A percentile compares a stretch with the other conserved stretches of the same genome.
These are phyloP conservation scores for Pythium dissotocum DNA, from an alignment of 352 stramenopile species.

Conservation along the genomic window DNA sequence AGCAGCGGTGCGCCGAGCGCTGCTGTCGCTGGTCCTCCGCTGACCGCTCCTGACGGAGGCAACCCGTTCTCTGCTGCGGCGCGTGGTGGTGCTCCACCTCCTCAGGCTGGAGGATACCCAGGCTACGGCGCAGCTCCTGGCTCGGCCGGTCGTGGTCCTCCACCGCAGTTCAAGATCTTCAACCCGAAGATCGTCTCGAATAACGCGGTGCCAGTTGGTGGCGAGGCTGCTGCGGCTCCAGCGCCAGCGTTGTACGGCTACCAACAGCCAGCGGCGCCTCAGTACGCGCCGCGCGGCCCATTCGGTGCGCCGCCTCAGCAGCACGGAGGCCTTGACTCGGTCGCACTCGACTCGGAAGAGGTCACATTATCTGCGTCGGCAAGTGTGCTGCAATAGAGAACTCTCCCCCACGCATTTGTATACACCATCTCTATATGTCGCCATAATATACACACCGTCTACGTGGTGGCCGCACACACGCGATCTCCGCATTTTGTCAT, in stretches of 20 bases:
- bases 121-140: conserved; percentile 35
- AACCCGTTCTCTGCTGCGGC: conserved; percentile 66
- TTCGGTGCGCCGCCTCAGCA: conserved; percentile 30
- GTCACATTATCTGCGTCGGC: conserved; percentile 75
- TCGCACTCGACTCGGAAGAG: conserved; percentile 51
- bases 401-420: not conserved
- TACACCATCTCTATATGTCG: conserved; percentile 1
- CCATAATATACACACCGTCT: not conserved
- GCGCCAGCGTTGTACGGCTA: not conserved
- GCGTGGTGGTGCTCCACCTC: conserved; percentile 23
- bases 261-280: conserved; percentile 3
- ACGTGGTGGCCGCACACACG: not conserved
- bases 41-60: conserved; percentile 28
- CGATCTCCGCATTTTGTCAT: not conserved
- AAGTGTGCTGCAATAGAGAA: conserved; percentile 69
- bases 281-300: conserved; percentile 20
- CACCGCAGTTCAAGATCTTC: conserved; percentile 89
- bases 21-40: conserved; percentile 1
- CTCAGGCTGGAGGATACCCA: conserved; percentile 35
- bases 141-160: conserved; percentile 21
- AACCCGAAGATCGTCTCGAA: conserved; percentile 68
- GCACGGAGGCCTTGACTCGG: conserved; percentile 21
- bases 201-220: conserved; percentile 27
- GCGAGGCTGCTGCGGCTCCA: conserved; percentile 19
- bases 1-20: not conserved